Evolutionary conservation across 257 asterid genomes (phyloP).

Genomic region (Gentiana dahurica): DNA sequence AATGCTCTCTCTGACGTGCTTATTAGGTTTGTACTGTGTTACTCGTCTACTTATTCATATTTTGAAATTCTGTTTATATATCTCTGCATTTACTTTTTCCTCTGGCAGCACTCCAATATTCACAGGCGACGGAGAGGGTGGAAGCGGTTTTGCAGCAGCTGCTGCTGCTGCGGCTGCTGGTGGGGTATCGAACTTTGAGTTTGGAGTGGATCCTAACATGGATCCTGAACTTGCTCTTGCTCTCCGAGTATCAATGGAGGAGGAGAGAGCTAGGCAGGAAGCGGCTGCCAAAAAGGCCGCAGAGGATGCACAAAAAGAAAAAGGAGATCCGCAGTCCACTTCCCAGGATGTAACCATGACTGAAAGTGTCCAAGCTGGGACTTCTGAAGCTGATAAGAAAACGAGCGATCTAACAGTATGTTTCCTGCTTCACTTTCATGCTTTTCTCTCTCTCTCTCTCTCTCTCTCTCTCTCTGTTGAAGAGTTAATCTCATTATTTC

Average conservation of each 20-base stretch:
- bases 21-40: conserved; percentile 43
- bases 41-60: conserved; percentile 7
- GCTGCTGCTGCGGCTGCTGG: conserved; percentile 78
- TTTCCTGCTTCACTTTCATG: conserved; percentile 1
- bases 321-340: conserved; percentile 57
- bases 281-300: conserved; percentile 97
- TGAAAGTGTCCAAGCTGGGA: conserved; percentile 48
- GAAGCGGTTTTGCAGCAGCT: conserved; percentile 85
- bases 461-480: too few species aligned
- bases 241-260: conserved; percentile 98
- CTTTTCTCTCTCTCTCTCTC: background rate
- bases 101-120: conserved; percentile 71
- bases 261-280: conserved; percentile 99
- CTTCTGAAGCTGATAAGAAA: conserved; percentile 68
- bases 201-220: conserved; percentile 95
- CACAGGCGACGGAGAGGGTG: conserved; percentile 93
- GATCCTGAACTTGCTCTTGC: conserved; percentile 99
- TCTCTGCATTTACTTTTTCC: conserved; percentile 5
- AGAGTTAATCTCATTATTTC: too few species aligned
- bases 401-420: conserved; percentile 53
- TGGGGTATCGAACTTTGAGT: conserved; percentile 70
- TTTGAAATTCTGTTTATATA: background rate
- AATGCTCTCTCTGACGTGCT: conserved; percentile 92
- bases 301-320: conserved; percentile 57
- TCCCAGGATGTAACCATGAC: conserved; percentile 76